Evolutionary conservation across 116 monocot species (phyloP).

Genomic region (Posidonia oceanica): DNA sequence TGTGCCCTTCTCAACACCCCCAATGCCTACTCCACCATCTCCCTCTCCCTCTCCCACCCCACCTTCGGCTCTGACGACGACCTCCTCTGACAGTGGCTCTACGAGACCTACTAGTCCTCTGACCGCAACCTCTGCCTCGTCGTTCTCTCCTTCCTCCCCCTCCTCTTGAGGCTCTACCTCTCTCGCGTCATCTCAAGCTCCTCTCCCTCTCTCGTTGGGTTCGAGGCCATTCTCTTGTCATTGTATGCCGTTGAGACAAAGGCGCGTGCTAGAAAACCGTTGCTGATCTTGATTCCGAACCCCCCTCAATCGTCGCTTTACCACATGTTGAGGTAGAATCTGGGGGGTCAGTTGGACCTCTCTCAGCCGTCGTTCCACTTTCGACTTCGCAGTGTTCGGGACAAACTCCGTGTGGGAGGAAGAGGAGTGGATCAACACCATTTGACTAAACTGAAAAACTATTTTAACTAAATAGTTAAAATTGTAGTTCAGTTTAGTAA

Average conservation of each 20-base stretch:
- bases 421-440: too few relatives aligned
- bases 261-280: slow-evolving; percentile 57
- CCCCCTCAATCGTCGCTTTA: slow-evolving; percentile 77
- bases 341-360: background rate
- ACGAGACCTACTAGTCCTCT: too few relatives aligned
- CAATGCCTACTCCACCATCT: slow-evolving; percentile 32
- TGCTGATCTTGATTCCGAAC: too few relatives aligned
- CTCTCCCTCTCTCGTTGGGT: slow-evolving; percentile 61
- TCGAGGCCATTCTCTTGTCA: slow-evolving; percentile 88
- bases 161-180: slow-evolving; percentile 40
- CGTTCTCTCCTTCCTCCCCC: slow-evolving; percentile 50
- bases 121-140: too few relatives aligned
- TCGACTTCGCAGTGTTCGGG: too few relatives aligned
- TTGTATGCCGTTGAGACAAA: slow-evolving; percentile 65
- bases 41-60: slow-evolving; percentile 26
- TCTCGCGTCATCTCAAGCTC: slow-evolving; percentile 26
- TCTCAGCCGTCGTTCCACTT: too few relatives aligned
- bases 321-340: slow-evolving; percentile 38
- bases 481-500: too few relatives aligned
- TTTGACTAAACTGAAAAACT: too few relatives aligned
- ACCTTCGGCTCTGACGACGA: slow-evolving; percentile 55
- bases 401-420: too few relatives aligned
- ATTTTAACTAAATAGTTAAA: too few relatives aligned
- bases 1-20: too few relatives aligned
- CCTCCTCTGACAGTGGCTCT: slow-evolving; percentile 92